Conservation (phyloP, 2,329 filamentous ascomycete species). For the Botryotinia convoluta region DNA sequence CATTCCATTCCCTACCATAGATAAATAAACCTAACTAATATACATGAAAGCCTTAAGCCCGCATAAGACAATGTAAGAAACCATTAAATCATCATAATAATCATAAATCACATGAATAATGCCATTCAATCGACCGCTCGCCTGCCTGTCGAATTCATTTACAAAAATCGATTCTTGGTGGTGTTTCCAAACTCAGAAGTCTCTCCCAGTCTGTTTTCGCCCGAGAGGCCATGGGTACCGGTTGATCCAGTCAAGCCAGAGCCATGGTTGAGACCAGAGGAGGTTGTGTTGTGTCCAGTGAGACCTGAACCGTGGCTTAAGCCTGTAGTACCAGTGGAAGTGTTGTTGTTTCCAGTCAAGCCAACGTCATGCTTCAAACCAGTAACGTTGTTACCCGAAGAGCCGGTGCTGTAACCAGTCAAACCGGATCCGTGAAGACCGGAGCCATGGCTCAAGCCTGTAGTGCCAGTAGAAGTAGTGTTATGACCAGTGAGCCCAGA, state of each 20-base stretch:
- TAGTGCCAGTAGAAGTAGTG: background rate
- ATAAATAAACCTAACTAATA: background rate
- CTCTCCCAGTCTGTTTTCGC: constrained; percentile 15
- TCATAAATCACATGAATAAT: background rate
- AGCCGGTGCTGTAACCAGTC: background rate
- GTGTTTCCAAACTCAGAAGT: constrained; percentile 24
- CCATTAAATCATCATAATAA: constrained; percentile 6
- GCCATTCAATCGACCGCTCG: background rate
- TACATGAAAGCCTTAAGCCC: constrained; percentile 3
- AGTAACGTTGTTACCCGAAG: background rate
- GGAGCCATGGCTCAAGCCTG: background rate
- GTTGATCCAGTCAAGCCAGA: background rate
- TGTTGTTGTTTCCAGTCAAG: background rate
- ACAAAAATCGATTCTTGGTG: background rate
- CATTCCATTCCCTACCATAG: background rate
- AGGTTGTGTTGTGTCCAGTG: background rate
- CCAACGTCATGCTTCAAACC: background rate
- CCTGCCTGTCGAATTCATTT: background rate
- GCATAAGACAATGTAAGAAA: background rate
- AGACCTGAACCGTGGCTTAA: background rate
- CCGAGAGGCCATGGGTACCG: constrained; percentile 15
- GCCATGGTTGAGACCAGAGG: background rate
- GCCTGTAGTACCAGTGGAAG: background rate
- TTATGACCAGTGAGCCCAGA: background rate
- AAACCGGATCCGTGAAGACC: background rate